Percentiles rank a stretch among this genome's conserved stretches.
These are phyloP conservation scores for Phialophora expanda DNA, from an alignment of 2,329 filamentous ascomycete genomes.

Conservation along the genomic window DNA sequence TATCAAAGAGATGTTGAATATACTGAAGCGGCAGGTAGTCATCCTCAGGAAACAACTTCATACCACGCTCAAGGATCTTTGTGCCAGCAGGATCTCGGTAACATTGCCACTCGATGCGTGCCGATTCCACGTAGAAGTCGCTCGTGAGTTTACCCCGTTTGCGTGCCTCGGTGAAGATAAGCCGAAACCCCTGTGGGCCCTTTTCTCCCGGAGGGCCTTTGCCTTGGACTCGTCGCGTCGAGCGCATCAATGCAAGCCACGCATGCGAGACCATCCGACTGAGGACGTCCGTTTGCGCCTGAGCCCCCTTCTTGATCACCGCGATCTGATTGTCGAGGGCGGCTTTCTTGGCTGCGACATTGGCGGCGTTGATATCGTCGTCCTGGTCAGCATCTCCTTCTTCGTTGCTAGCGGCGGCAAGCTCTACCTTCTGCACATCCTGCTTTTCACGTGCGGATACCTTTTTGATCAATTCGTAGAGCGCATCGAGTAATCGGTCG, in stretches of 20 bases:
- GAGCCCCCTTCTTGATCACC: conserved; percentile 67
- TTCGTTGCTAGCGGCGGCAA: conserved; percentile 50
- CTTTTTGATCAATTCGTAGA: conserved; percentile 86
- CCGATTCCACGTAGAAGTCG: conserved; percentile 92
- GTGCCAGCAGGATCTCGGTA: conserved; percentile 92
- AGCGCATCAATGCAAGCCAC: conserved; percentile 93
- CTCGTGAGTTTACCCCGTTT: conserved; percentile 86
- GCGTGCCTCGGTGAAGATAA: conserved; percentile 87
- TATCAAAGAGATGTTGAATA: conserved; percentile 88
- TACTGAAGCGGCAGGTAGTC: conserved; percentile 94
- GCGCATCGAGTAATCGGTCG: conserved; percentile 77
- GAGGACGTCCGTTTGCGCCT: conserved; percentile 73
- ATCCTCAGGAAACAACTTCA: conserved; percentile 91
- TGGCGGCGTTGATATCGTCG: conserved; percentile 59
- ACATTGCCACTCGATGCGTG: conserved; percentile 90
- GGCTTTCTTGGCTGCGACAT: conserved; percentile 57
- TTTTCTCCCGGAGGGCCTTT: conserved; percentile 72
- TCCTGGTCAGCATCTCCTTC: conserved; percentile 48
- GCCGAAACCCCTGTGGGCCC: conserved; percentile 71
- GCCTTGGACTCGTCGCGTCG: conserved; percentile 92
- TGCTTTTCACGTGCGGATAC: conserved; percentile 69
- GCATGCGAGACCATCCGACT: conserved; percentile 87
- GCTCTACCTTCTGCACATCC: conserved; percentile 60
- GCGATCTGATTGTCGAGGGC: conserved; percentile 62
- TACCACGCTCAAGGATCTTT: conserved; percentile 94